A percentile compares a stretch with the other conserved stretches of the same genome.
phyloP scores from a whole-genome alignment of 495 filamentous ascomycete species.

The Aspergillus ostianus region DNA sequence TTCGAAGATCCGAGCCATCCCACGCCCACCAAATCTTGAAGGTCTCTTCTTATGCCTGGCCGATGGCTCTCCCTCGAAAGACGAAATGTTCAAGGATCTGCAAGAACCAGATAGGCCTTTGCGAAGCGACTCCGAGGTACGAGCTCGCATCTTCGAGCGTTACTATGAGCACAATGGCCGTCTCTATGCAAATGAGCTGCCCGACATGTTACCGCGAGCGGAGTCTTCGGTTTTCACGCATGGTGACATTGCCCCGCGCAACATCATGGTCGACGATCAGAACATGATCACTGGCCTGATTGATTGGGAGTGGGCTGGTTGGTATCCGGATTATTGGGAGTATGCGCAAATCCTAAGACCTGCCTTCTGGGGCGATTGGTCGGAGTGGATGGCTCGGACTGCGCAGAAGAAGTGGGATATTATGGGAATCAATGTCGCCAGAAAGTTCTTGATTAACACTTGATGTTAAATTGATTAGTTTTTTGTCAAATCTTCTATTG shows the following conservation, averaged over 20 bases:
- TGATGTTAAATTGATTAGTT: too few species aligned
- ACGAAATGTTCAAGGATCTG: conserved; percentile 33
- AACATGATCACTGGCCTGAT: conserved; percentile 38
- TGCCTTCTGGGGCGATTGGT: conserved; percentile 31
- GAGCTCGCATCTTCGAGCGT: conserved; percentile 35
- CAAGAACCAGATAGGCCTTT: conserved; percentile 27
- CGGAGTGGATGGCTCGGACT: conserved; percentile 40
- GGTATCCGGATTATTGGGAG: conserved; percentile 53
- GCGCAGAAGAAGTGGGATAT: conserved; percentile 41
- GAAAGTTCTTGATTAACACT: conserved; percentile 32
- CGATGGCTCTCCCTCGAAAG: conserved; percentile 31
- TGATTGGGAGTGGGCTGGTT: conserved; percentile 48
- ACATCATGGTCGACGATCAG: conserved; percentile 39
- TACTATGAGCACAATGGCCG: conserved; percentile 33
- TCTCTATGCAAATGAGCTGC: conserved; percentile 30
- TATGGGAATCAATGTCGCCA: conserved; percentile 37
- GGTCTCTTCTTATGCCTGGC: conserved; percentile 34
- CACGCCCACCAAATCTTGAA: conserved; percentile 21
- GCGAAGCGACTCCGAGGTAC: conserved; percentile 29
- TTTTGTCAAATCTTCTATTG: too few species aligned
- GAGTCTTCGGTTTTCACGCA: conserved; percentile 29
- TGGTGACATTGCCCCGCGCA: conserved; percentile 28
- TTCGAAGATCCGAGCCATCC: conserved; percentile 27
- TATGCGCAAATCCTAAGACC: conserved; percentile 44
- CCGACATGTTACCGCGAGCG: conserved; percentile 33